Base-by-base conservation (phyloP, 164 flowering plant genomes). In the Pachysandra terminalis region DNA sequence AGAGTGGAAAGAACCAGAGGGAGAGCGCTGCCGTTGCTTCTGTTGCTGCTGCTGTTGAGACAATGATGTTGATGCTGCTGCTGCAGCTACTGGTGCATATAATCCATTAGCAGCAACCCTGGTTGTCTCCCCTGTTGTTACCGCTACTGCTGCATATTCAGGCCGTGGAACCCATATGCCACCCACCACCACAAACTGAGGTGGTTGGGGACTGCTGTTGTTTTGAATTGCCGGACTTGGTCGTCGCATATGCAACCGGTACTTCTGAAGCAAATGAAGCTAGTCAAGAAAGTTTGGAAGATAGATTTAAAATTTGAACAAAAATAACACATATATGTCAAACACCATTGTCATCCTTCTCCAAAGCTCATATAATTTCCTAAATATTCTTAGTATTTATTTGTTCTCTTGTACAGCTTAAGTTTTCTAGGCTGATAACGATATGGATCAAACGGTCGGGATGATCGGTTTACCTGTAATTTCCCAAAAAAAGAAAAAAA, bases 141-240 rank as follows among this genome's bases (percentile, higher is more conserved):
- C 75, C 9, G 63, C 64, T 15, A 74, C 61, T 10, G 75, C 64
- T 0, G 87, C 72, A 52, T 82, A 84, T 10, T 87, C 87, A 0
- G 82, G 79, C 1, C 90, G 87, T 15, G 82, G 89, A 27, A 84
- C 82, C 94, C 93, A 91, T 64, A 91, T 79, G 25, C 93, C 93
- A n/a, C 96, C 90, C 1, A 91, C 91, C 56, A 91, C 85, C 10
- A 89, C 83, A 61, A 86, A 81, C 58, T 85, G 93, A 3, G 91
- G 85, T 7, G 84, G 56, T 65, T 84, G 88, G 12, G 79, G 54
- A 68, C 67, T 77, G 77, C 68, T 68, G 58, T 61, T 75, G 68
- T 67, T 79, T 70, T 71, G 81, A 17, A 54, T 67, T 21, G 82
- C 27, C 0, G 84, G 69, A 63, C 73, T 77, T 35, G 91, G 91